Evolutionary conservation across 1,284 basidiomycete genomes (phyloP).

Genomic region (Apiotrichum domesticum): DNA sequence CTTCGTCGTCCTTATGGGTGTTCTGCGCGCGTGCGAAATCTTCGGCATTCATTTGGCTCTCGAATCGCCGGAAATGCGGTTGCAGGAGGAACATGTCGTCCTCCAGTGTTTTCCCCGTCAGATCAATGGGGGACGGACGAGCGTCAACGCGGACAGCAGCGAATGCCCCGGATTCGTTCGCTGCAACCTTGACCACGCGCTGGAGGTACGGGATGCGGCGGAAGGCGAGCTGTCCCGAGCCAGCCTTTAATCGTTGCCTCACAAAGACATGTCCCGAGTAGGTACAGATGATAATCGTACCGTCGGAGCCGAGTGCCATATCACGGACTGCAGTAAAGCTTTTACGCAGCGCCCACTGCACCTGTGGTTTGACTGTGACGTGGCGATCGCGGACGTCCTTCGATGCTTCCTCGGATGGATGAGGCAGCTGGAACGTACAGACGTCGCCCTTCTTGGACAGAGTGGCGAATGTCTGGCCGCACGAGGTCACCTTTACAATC

Average conservation of each 20-base stretch:
- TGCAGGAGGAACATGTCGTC: constrained; percentile 63
- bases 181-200: constrained; percentile 73
- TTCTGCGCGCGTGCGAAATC: constrained; percentile 29
- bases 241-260: constrained; percentile 55
- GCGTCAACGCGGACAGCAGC: constrained; percentile 77
- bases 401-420: constrained; percentile 46
- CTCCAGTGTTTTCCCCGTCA: constrained; percentile 58
- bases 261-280: constrained; percentile 91
- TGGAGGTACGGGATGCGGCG: constrained; percentile 75
- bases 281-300: constrained; percentile 85
- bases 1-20: constrained; percentile 24
- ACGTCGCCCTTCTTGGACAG: constrained; percentile 84
- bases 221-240: constrained; percentile 69
- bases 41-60: constrained; percentile 39
- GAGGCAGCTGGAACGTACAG: constrained; percentile 68
- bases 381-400: constrained; percentile 43
- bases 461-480: constrained; percentile 77
- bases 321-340: constrained; percentile 83
- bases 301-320: constrained; percentile 81
- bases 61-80: constrained; percentile 52
- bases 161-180: constrained; percentile 83
- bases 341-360: constrained; percentile 84
- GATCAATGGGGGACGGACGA: constrained; percentile 55
- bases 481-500: constrained; percentile 74
- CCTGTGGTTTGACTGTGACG: constrained; percentile 66